phyloP scores from a whole-genome alignment of 192 early-diverging fungal species.

The Rhizophlyctis rosea region DNA sequence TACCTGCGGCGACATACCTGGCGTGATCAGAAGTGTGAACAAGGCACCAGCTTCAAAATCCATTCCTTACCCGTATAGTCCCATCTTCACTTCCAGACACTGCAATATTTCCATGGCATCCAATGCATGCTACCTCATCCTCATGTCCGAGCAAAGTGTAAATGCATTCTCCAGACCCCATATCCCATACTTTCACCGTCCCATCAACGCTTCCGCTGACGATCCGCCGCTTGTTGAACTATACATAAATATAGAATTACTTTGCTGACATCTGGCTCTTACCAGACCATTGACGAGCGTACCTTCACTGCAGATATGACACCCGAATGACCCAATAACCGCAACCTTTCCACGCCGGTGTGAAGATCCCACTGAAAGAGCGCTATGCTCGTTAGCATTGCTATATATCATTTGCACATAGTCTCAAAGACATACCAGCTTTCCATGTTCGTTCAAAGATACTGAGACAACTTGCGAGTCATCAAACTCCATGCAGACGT shows the following conservation, averaged over 20 bases:
- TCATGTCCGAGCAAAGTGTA: slow-evolving; percentile 32
- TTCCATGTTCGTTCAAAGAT: slow-evolving; percentile 26
- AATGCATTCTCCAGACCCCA: slow-evolving; percentile 24
- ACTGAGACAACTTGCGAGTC: slow-evolving; percentile 45
- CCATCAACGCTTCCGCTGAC: slow-evolving; percentile 43
- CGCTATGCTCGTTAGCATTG: background rate
- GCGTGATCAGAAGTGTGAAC: background rate
- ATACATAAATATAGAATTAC: slow-evolving; percentile 9
- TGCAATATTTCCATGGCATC: slow-evolving; percentile 23
- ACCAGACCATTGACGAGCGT: background rate
- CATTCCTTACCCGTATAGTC: slow-evolving; percentile 32
- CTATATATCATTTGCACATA: background rate
- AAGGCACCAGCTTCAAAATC: slow-evolving; percentile 4
- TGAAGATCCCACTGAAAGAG: slow-evolving; percentile 35
- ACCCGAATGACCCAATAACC: slow-evolving; percentile 35
- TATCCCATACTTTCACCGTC: slow-evolving; percentile 42
- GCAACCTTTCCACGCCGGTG: slow-evolving; percentile 24
- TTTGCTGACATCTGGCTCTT: background rate
- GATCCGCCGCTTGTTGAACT: slow-evolving; percentile 26
- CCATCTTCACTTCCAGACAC: slow-evolving; percentile 41
- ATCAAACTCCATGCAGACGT: slow-evolving; percentile 45
- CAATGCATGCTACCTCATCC: slow-evolving; percentile 35
- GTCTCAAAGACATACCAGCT: slow-evolving; percentile 12
- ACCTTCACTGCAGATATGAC: slow-evolving; percentile 46
- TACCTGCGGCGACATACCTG: slow-evolving; percentile 14